These are phyloP conservation scores for Penicillium cosmopolitanum DNA, from an alignment of 495 filamentous ascomycete species.

Conservation along the genomic window DNA sequence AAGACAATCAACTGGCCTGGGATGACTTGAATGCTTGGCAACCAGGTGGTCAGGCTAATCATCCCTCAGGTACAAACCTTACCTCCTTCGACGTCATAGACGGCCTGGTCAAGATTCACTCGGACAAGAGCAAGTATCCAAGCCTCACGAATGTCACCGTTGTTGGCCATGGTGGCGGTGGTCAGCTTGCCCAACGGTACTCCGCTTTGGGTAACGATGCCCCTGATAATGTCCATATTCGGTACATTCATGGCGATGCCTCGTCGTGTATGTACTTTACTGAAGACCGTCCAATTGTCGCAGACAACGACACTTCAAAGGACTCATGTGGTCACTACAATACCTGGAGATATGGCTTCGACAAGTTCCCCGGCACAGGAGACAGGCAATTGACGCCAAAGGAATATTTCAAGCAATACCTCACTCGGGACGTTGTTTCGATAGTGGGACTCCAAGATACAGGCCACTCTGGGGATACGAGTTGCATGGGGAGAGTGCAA, in stretches of 20 bases:
- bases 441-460: conserved; percentile 22
- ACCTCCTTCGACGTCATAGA: conserved; percentile 23
- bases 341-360: conserved; percentile 22
- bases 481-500: conserved; percentile 20
- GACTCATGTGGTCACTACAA: conserved; percentile 12
- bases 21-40: conserved; percentile 26
- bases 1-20: conserved; percentile 18
- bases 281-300: conserved; percentile 17
- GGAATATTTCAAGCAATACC: conserved; percentile 23
- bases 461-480: conserved; percentile 17
- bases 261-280: conserved; percentile 25
- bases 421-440: conserved; percentile 19
- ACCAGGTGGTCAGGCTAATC: conserved; percentile 20
- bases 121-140: conserved; percentile 19
- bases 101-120: conserved; percentile 23
- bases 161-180: conserved; percentile 23
- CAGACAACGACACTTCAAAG: conserved; percentile 10
- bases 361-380: conserved; percentile 20
- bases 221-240: conserved; percentile 23
- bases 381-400: conserved; percentile 16
- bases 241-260: conserved; percentile 25
- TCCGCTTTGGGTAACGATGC: conserved; percentile 17
- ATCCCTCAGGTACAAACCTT: conserved; percentile 17
- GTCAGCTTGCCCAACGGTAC: conserved; percentile 24
- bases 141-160: conserved; percentile 20